Evolutionary conservation across 1,284 basidiomycete genomes (phyloP), one percentile per base, ranked within the genome.

Genomic region (Ustilago esculenta): DNA sequence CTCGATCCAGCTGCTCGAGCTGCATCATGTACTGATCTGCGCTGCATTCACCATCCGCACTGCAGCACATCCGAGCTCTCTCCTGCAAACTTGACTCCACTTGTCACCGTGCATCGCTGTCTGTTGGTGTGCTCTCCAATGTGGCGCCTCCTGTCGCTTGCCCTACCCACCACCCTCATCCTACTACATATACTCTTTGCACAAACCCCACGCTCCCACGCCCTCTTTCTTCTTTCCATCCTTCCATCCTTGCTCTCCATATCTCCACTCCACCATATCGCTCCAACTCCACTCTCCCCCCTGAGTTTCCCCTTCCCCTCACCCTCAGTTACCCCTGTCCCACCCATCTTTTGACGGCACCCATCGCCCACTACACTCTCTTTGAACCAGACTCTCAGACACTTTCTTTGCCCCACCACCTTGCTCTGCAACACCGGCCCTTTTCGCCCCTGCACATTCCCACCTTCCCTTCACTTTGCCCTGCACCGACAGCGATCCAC

Each of bases 181-280:
- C 15, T 37, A 37, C 35, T 65, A 57, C 61, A 57, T 65, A 65
- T 57, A 65, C 41, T 39, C 37, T 24, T 34, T 25, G 44, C 44
- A 41, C 30, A 6, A 37, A 32, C 24, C 21, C 17, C 25, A 14
- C 17, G 14, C 20, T 17, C 18, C 12, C 33, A 6, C 12, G 27
- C 27, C 27, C 27, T 29, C 27, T 29, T 14, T 17, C 42, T 55
- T 49, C 41, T 49, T 44, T 44, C 24, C 40, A 20, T 39, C 46
- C 47, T 51, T 55, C 43, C 59, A 47, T 49, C 52, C 58, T 37
- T 32, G 35, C 44, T 51, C 25, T 59, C 29, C n/a, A n/a, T 46
- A 32, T 42, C 41, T 49, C 40, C 48, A 37, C 48, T 48, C 53
- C 44, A 53, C 39, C 52, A 50, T 51, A 34, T 51, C 56, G 18